Evolutionary conservation across 148 eudicot genomes (phyloP).

Genomic region (Amaranthus cruentus): DNA sequence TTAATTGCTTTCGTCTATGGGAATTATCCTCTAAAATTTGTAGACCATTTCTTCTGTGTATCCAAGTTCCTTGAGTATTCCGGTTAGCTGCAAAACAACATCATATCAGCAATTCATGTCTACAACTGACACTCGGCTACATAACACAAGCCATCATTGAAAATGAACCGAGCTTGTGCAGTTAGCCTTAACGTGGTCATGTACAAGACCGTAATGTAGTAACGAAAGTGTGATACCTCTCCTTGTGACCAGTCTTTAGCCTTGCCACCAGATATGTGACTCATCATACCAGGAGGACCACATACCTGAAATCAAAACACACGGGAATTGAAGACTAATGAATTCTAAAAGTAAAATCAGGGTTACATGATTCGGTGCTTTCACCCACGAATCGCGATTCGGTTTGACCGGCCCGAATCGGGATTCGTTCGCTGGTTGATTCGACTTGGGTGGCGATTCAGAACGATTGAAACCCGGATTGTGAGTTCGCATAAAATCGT

Average conservation of each 20-base stretch:
- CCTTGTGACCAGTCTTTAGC: constrained; percentile 68
- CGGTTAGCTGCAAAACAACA: constrained; percentile 46
- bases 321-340: not conserved
- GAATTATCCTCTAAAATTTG: constrained; percentile 47
- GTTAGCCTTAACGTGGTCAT: not conserved
- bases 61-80: constrained; percentile 84
- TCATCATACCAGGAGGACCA: constrained; percentile 94
- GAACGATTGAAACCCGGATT: not conserved
- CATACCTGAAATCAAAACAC: constrained; percentile 48
- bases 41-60: constrained; percentile 86
- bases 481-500: not conserved
- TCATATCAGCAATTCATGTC: not conserved
- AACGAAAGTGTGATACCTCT: constrained; percentile 42
- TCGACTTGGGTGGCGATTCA: too few species aligned
- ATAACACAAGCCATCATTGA: not conserved
- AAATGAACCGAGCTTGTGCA: not conserved
- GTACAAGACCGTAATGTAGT: not conserved
- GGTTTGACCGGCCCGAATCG: too few species aligned
- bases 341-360: not conserved
- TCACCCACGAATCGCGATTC: too few species aligned
- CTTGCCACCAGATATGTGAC: constrained; percentile 73
- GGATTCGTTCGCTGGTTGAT: too few species aligned
- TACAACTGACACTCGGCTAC: not conserved
- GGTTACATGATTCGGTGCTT: too few species aligned
- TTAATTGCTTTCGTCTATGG: too few species aligned